Evolutionary conservation across 2,329 filamentous ascomycete species (phyloP).

Genomic region (Paraconiothyrium sp.): DNA sequence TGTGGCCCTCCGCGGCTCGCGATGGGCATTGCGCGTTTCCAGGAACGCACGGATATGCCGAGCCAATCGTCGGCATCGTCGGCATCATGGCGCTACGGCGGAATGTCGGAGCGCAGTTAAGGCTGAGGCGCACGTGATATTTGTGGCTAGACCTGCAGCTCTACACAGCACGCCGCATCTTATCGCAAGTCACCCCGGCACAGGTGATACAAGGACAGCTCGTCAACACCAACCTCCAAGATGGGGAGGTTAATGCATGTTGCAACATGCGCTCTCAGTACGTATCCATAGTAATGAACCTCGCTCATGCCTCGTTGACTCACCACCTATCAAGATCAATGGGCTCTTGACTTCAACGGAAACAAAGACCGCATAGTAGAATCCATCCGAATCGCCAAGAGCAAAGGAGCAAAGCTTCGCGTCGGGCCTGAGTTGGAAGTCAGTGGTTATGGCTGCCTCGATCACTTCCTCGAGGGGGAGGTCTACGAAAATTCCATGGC

Average conservation of each 20-base stretch:
- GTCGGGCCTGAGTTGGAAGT: slow-evolving; percentile 60
- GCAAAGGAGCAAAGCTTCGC: slow-evolving; percentile 71
- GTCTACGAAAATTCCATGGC: slow-evolving; percentile 32
- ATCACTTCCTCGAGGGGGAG: slow-evolving; percentile 65
- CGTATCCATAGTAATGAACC: neutral
- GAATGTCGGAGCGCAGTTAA: too few species aligned
- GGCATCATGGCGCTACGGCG: neutral
- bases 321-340: slow-evolving; percentile 26
- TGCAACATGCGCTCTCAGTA: slow-evolving; percentile 16
- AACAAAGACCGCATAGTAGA: slow-evolving; percentile 71
- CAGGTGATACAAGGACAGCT: neutral
- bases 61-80: neutral
- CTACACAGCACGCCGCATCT: neutral
- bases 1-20: neutral
- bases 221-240: neutral
- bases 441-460: slow-evolving; percentile 55
- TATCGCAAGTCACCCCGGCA: neutral
- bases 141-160: neutral
- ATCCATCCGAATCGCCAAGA: slow-evolving; percentile 69
- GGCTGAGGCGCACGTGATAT: neutral
- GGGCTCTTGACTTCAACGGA: slow-evolving; percentile 56
- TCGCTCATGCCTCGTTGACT: neutral
- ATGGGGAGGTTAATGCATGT: slow-evolving; percentile 18
- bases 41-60: neutral
- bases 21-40: neutral